phyloP scores from a whole-genome alignment of 2,329 filamentous ascomycete species.

The Aspergillus fumigatiaffinis region DNA sequence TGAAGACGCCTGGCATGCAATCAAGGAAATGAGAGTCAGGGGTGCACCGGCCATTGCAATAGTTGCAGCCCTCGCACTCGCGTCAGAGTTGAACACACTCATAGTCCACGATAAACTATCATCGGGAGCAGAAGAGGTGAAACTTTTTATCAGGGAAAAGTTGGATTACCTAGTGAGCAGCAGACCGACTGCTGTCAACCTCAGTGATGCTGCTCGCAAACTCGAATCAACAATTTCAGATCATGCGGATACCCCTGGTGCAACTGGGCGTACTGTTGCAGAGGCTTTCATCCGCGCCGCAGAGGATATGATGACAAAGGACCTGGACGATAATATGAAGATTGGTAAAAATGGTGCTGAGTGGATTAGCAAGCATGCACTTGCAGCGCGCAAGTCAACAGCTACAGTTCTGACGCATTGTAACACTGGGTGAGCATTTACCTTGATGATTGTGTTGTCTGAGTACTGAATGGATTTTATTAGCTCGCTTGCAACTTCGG shows the following conservation, averaged over 20 bases:
- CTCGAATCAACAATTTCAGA: constrained; percentile 63
- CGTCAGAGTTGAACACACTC: constrained; percentile 68
- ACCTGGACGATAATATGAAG: constrained; percentile 78
- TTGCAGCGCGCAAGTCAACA: constrained; percentile 48
- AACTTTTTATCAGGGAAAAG: constrained; percentile 66
- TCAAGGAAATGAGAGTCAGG: constrained; percentile 61
- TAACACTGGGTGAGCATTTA: constrained; percentile 74
- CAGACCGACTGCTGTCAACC: constrained; percentile 89
- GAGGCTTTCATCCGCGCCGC: constrained; percentile 72
- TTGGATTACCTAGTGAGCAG: constrained; percentile 85
- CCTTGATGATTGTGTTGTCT: not conserved
- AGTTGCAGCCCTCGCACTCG: constrained; percentile 85
- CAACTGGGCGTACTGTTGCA: constrained; percentile 50
- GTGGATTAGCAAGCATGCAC: constrained; percentile 67
- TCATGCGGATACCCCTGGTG: constrained; percentile 31
- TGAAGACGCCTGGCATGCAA: constrained; percentile 62
- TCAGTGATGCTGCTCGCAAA: constrained; percentile 82
- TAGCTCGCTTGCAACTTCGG: constrained; percentile 87
- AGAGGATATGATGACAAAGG: constrained; percentile 80
- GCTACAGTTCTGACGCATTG: constrained; percentile 94
- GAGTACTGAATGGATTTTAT: not conserved
- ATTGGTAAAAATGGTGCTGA: constrained; percentile 80
- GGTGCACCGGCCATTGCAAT: constrained; percentile 95
- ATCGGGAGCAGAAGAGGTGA: constrained; percentile 57
- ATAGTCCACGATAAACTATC: constrained; percentile 38